A percentile compares a stretch with the other conserved stretches of the same genome.
These are phyloP conservation scores for Dioscorea zingiberensis DNA, from an alignment of 106 monocot species.

Conservation along the genomic window DNA sequence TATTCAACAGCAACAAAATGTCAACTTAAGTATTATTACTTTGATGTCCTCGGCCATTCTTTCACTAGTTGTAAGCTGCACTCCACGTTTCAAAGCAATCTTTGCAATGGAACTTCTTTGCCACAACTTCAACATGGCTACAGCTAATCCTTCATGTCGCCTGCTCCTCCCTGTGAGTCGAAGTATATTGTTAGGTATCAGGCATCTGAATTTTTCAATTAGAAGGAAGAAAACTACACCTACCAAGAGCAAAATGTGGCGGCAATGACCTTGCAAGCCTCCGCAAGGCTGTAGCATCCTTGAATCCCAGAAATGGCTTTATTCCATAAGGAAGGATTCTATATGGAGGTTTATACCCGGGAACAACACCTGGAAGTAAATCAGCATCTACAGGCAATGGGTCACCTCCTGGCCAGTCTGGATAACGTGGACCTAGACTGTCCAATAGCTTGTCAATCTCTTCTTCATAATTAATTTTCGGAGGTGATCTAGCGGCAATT, in stretches of 20 bases:
- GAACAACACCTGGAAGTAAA: constrained; percentile 72
- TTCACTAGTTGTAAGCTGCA: constrained; percentile 94
- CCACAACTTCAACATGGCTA: constrained; percentile 87
- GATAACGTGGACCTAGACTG: constrained; percentile 69
- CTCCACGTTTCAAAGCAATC: constrained; percentile 87
- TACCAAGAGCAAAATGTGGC: constrained; percentile 97
- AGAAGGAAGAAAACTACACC: constrained; percentile 7
- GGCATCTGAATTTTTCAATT: neutral
- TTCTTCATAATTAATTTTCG: constrained; percentile 55
- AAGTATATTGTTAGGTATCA: neutral
- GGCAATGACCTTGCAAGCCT: constrained; percentile 80
- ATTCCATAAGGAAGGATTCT: constrained; percentile 90
- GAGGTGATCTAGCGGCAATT: constrained; percentile 15
- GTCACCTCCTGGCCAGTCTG: constrained; percentile 83
- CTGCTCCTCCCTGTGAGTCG: constrained; percentile 73
- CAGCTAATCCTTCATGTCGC: constrained; percentile 88
- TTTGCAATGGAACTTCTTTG: constrained; percentile 92
- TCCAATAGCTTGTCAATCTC: constrained; percentile 83
- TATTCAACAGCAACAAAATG: too few relatives aligned
- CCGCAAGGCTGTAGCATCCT: constrained; percentile 65
- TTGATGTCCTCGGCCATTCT: constrained; percentile 97
- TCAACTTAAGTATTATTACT: constrained; percentile 23
- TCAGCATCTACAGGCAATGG: constrained; percentile 96
- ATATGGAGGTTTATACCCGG: constrained; percentile 75
- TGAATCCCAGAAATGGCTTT: constrained; percentile 49